Percentiles rank a stretch among this genome's conserved stretches.
phyloP scores from a whole-genome alignment of 2,329 filamentous ascomycete species.

The Phialophora chinensis region DNA sequence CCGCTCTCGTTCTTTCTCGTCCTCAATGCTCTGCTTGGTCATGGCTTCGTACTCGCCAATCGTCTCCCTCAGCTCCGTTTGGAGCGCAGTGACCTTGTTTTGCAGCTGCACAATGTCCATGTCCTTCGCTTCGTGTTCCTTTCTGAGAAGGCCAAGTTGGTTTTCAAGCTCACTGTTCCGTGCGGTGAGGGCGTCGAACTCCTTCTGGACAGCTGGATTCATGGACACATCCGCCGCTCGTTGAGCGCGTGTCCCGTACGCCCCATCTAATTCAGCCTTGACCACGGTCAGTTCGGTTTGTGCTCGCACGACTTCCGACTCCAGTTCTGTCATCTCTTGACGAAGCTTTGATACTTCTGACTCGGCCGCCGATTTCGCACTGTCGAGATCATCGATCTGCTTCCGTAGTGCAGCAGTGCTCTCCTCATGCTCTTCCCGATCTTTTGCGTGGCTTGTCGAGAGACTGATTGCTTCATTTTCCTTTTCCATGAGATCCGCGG shows the following conservation, averaged over 20 bases:
- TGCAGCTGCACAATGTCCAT: constrained; percentile 46
- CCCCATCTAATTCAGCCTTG: constrained; percentile 87
- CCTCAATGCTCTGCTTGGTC: constrained; percentile 71
- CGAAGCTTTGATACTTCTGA: constrained; percentile 51
- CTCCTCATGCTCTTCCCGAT: neutral
- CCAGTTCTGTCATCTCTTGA: constrained; percentile 60
- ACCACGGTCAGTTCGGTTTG: constrained; percentile 87
- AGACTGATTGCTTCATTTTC: constrained; percentile 26
- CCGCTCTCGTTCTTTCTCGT: constrained; percentile 71
- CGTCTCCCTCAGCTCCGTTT: constrained; percentile 70
- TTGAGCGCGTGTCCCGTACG: constrained; percentile 79
- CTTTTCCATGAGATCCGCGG: constrained; percentile 35
- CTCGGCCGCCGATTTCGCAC: constrained; percentile 43
- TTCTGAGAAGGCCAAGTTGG: constrained; percentile 55
- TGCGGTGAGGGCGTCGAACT: constrained; percentile 62
- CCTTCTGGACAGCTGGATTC: constrained; percentile 63
- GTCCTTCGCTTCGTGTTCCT: constrained; percentile 41
- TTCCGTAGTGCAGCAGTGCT: neutral
- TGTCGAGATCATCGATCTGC: constrained; percentile 36
- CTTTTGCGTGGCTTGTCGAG: constrained; percentile 4
- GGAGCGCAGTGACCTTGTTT: constrained; percentile 61
- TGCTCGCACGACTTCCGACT: constrained; percentile 68
- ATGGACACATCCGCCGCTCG: constrained; percentile 68
- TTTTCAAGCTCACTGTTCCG: constrained; percentile 54
- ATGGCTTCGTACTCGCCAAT: constrained; percentile 73